Evolutionary conservation across 1,284 basidiomycete genomes (phyloP).

Genomic region (Entoloma clypeatum): DNA sequence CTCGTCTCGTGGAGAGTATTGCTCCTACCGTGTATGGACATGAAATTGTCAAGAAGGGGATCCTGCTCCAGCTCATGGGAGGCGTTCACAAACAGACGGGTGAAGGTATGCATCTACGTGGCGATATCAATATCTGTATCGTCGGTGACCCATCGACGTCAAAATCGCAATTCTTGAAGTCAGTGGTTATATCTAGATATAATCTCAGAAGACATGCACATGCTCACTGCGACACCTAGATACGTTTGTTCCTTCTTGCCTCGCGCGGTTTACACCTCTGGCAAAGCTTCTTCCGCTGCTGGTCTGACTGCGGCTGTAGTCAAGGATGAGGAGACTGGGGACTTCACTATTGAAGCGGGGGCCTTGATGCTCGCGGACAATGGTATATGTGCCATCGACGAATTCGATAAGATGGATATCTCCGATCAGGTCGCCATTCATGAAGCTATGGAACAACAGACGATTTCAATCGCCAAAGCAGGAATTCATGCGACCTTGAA

Average conservation of each 20-base stretch:
- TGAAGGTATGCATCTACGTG: constrained; percentile 96
- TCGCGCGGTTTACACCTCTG: constrained; percentile 97
- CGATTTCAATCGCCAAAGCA: constrained; percentile 98
- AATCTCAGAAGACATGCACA: no score
- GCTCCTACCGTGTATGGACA: constrained; percentile 99
- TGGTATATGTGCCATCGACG: constrained; percentile 99
- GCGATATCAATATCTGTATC: constrained; percentile 98
- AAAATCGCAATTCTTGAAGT: constrained; percentile 99
- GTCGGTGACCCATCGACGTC: constrained; percentile 96
- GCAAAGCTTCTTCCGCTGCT: constrained; percentile 97
- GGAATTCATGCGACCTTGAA: constrained; percentile 99
- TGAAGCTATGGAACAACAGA: constrained; percentile 99
- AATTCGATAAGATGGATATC: constrained; percentile 99
- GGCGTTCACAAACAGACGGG: constrained; percentile 97
- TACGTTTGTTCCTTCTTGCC: constrained; percentile 99
- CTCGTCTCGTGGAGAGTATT: constrained; percentile 89
- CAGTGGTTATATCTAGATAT: constrained; percentile 26
- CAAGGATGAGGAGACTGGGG: constrained; percentile 97
- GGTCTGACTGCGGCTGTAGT: constrained; percentile 99
- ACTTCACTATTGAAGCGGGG: constrained; percentile 99
- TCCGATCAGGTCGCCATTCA: constrained; percentile 99
- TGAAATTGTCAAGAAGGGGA: constrained; percentile 97
- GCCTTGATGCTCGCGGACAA: constrained; percentile 99
- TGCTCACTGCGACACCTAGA: constrained; percentile 38
- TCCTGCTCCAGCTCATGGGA: constrained; percentile 98